Conservation (phyloP, 2,329 filamentous ascomycete species). For the Ceratocystis albifundus region DNA sequence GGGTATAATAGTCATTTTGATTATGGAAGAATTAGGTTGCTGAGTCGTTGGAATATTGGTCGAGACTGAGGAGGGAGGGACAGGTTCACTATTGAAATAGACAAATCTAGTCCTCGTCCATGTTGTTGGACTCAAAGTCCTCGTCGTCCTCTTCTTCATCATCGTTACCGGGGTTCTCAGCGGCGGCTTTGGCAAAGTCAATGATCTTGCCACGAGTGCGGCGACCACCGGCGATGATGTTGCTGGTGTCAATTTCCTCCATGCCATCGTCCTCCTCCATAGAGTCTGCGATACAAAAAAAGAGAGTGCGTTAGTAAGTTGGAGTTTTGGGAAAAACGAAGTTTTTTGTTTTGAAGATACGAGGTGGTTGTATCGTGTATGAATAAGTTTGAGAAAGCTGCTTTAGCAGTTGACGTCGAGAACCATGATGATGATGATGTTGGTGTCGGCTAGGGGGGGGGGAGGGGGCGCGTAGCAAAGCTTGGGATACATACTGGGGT, state of each 20-base stretch:
- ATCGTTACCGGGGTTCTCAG: slow-evolving; percentile 61
- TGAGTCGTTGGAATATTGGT: not conserved
- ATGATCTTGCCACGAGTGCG: slow-evolving; percentile 89
- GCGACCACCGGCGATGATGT: slow-evolving; percentile 67
- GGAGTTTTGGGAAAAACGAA: not conserved
- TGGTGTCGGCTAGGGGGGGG: slow-evolving; percentile 3
- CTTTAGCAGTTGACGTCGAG: not conserved
- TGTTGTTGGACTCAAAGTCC: slow-evolving; percentile 58
- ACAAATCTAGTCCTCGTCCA: slow-evolving; percentile 46
- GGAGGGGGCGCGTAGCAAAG: not conserved
- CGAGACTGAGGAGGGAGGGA: not conserved
- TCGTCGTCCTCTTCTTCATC: slow-evolving; percentile 74
- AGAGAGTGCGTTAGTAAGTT: not conserved
- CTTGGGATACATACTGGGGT: slow-evolving; percentile 21
- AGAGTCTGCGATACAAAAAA: slow-evolving; percentile 30
- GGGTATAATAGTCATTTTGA: slow-evolving; percentile 12
- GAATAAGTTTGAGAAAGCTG: not conserved
- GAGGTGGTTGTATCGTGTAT: too few relatives aligned
- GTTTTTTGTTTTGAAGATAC: too few relatives aligned
- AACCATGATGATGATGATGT: not conserved
- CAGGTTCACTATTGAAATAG: not conserved
- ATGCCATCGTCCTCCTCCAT: slow-evolving; percentile 66
- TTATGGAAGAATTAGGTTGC: slow-evolving; percentile 14
- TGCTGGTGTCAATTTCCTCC: slow-evolving; percentile 80
- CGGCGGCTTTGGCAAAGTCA: slow-evolving; percentile 82